Base-by-base conservation (phyloP, 345 rosid genomes). In the Kandelia obovata region DNA sequence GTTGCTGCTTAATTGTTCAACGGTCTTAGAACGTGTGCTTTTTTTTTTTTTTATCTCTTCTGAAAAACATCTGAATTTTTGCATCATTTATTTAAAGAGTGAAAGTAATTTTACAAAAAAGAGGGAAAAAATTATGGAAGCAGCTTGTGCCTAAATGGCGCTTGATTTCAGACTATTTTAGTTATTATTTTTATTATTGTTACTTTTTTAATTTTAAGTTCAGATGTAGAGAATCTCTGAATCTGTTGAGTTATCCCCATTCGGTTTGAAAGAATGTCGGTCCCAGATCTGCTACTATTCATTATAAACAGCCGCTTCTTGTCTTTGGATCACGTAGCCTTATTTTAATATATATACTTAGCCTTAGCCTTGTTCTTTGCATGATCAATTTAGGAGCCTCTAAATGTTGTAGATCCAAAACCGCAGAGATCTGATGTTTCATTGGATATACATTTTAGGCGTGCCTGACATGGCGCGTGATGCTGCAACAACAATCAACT, bases 401-500 rank as follows among this genome's bases (percentile, higher is more conserved):
- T 16, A 5, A 2, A 25, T 43, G 66, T 2, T 63, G 9, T 26
- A 46, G n/a, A 63, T 13, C 21, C 34, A 17, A 5, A 13, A 43
- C 13, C 4, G 37, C 10, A 35, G 56, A 55, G 64, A 58, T 28
- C 74, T 68, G 21, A 76, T 76, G 71, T 72, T 60, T 75, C 23
- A 8, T n/a, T 19, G 63, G 7, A 30, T 72, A 30, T 63, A 61
- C 71, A 51, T 58, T 81, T 53, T 77, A 83, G 88, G 75, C 4
- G 17, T 59, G 20, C 62, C 79, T 1, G 84, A 77, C 60, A 52
- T 62, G 58, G 16, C 56, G 25, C 75, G 74, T 71, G 68, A 76
- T 2, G 58, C 81, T 0, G 70, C 85, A 21, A 34, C 82, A 49
- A 86, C 92, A 1, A 77, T 88, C 92, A 88, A 83, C 75, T 73